Evolutionary conservation across 805 yeast genomes (phyloP).

Genomic region (Saturnispora mendoncae): DNA sequence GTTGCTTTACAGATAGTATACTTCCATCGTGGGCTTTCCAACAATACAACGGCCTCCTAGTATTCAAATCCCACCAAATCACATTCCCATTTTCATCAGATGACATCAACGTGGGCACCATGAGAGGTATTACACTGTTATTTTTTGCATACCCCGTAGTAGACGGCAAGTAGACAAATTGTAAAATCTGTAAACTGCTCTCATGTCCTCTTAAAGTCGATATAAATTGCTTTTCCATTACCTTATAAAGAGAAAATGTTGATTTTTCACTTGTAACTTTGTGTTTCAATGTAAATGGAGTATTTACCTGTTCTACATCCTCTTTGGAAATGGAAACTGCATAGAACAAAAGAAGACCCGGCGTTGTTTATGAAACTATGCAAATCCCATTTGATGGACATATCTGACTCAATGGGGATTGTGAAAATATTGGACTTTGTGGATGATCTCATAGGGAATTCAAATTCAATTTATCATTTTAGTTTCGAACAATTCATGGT

Average conservation of each 20-base stretch:
- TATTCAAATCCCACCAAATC: constrained; percentile 54
- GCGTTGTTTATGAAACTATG: background rate
- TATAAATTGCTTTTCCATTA: constrained; percentile 21
- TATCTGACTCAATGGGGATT: background rate
- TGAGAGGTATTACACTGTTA: constrained; percentile 15
- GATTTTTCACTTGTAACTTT: background rate
- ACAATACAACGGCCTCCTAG: constrained; percentile 44
- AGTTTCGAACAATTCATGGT: background rate
- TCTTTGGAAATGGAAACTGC: constrained; percentile 5
- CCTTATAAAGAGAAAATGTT: background rate
- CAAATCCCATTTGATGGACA: background rate
- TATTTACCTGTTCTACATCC: constrained; percentile 2
- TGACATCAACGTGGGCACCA: constrained; percentile 36
- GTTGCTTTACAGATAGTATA: constrained; percentile 42
- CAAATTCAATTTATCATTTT: background rate
- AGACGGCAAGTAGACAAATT: constrained; percentile 10
- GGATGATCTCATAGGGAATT: background rate
- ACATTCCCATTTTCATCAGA: constrained; percentile 58
- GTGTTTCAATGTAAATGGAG: background rate
- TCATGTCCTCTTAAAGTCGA: constrained; percentile 31
- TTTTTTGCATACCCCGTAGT: constrained; percentile 2
- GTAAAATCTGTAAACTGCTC: constrained; percentile 2
- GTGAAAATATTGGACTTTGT: background rate
- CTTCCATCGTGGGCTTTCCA: constrained; percentile 52
- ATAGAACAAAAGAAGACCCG: background rate